Percentiles rank a stretch among this genome's conserved stretches.
Conservation (phyloP, 805 yeast species). For the Schizosaccharomyces lindneri region DNA sequence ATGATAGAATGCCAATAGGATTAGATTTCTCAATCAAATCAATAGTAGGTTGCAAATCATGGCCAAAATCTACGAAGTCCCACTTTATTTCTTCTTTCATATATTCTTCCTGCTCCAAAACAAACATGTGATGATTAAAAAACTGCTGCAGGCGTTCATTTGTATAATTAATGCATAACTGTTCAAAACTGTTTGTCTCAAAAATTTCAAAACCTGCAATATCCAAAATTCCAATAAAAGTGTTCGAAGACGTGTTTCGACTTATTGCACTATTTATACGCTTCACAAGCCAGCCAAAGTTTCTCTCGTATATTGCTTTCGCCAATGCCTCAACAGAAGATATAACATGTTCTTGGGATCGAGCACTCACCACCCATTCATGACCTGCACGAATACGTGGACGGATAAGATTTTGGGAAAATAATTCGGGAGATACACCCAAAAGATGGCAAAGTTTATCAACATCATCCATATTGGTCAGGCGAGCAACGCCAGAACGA, state of each 20-base stretch:
- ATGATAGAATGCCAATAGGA: slow-evolving; percentile 61
- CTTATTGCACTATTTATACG: slow-evolving; percentile 48
- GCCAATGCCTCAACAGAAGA: slow-evolving; percentile 68
- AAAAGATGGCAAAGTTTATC: slow-evolving; percentile 32
- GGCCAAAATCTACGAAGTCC: slow-evolving; percentile 84
- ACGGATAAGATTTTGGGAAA: slow-evolving; percentile 34
- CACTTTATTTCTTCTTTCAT: slow-evolving; percentile 83
- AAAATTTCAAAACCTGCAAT: slow-evolving; percentile 95
- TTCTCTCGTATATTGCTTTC: slow-evolving; percentile 59
- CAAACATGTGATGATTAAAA: slow-evolving; percentile 84
- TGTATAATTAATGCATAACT: slow-evolving; percentile 86
- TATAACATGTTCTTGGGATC: slow-evolving; percentile 56
- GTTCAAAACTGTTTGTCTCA: slow-evolving; percentile 87
- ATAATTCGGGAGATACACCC: slow-evolving; percentile 32
- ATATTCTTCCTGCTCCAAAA: slow-evolving; percentile 92
- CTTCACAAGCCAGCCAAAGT: slow-evolving; percentile 54
- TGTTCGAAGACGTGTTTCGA: slow-evolving; percentile 18
- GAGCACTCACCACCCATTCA: slow-evolving; percentile 59
- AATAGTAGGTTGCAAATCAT: slow-evolving; percentile 80
- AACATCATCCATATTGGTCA: slow-evolving; percentile 28
- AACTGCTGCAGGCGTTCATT: slow-evolving; percentile 91
- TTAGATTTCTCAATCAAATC: slow-evolving; percentile 58
- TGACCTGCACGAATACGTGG: slow-evolving; percentile 83
- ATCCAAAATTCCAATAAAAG: slow-evolving; percentile 69
- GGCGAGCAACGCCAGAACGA: slow-evolving; percentile 42